These are phyloP conservation scores for Barbatosphaeria neglecta DNA, from an alignment of 495 filamentous ascomycete species.

Conservation along the genomic window DNA sequence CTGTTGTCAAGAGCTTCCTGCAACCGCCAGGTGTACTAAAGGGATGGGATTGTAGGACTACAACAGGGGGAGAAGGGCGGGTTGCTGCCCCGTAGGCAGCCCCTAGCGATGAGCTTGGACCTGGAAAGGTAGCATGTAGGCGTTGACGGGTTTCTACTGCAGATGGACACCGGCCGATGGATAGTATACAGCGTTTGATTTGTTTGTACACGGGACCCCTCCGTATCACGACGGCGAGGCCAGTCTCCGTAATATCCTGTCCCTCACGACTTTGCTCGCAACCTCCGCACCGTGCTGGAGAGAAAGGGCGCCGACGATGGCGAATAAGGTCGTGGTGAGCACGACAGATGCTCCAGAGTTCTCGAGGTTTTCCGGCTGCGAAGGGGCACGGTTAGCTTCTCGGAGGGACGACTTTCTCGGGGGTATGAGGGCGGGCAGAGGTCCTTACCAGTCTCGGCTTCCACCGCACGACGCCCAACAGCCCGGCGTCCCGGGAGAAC, in stretches of 20 bases:
- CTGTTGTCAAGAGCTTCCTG: too few relatives aligned
- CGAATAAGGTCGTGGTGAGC: constrained; percentile 64
- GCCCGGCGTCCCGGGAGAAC: constrained; percentile 56
- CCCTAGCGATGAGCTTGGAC: too few relatives aligned
- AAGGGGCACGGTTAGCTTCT: constrained; percentile 4
- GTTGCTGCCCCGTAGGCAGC: too few relatives aligned
- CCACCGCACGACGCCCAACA: constrained; percentile 73
- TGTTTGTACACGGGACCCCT: background rate
- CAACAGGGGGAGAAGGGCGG: too few relatives aligned
- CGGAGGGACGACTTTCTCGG: too few relatives aligned
- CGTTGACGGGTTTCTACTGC: background rate
- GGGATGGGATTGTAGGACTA: too few relatives aligned
- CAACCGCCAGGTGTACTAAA: too few relatives aligned
- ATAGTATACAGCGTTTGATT: background rate
- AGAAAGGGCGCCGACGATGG: constrained; percentile 77
- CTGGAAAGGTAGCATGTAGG: too few relatives aligned
- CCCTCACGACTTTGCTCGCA: constrained; percentile 61
- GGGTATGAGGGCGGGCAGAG: background rate
- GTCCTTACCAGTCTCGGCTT: constrained; percentile 62
- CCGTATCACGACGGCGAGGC: background rate
- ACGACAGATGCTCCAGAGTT: constrained; percentile 62
- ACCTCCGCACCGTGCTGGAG: constrained; percentile 72
- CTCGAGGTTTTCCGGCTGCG: constrained; percentile 59
- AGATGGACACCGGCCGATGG: background rate
- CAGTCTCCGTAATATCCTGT: constrained; percentile 55